phyloP scores from a whole-genome alignment of 2,329 filamentous ascomycete genomes.

The Reticulascus tulasneorum region DNA sequence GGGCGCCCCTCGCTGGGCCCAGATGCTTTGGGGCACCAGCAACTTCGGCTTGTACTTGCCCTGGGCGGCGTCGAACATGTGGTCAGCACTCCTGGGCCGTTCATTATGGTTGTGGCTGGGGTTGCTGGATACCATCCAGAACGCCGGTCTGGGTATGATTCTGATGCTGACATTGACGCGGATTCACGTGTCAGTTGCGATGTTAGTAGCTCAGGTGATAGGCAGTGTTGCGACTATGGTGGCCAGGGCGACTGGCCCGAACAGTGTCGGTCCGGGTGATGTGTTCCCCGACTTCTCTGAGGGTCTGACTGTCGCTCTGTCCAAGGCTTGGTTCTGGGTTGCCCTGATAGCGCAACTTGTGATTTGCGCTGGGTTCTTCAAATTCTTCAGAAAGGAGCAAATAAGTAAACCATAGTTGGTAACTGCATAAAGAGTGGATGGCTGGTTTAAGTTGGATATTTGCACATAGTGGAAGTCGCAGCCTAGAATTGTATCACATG shows the following conservation, averaged over 20 bases:
- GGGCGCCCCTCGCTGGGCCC: slow-evolving; percentile 61
- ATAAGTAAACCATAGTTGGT: slow-evolving; percentile 51
- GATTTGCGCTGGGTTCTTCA: slow-evolving; percentile 54
- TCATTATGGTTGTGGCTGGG: slow-evolving; percentile 61
- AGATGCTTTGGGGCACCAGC: slow-evolving; percentile 63
- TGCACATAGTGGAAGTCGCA: too few relatives aligned
- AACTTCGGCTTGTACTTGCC: slow-evolving; percentile 59
- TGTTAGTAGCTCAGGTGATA: slow-evolving; percentile 58
- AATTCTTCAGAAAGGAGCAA: slow-evolving; percentile 56
- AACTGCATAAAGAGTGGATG: too few relatives aligned
- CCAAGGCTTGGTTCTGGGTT: slow-evolving; percentile 57
- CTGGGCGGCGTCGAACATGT: slow-evolving; percentile 52
- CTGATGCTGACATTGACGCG: slow-evolving; percentile 61
- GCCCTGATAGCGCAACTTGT: slow-evolving; percentile 52
- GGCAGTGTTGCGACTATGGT: slow-evolving; percentile 60
- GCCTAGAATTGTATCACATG: too few relatives aligned
- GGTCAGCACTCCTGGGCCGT: slow-evolving; percentile 50
- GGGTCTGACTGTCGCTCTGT: slow-evolving; percentile 39
- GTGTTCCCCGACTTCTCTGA: slow-evolving; percentile 60
- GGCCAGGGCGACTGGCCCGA: slow-evolving; percentile 56
- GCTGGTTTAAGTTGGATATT: too few relatives aligned
- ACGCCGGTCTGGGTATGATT: slow-evolving; percentile 65
- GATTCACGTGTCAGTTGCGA: slow-evolving; percentile 59
- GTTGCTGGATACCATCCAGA: slow-evolving; percentile 60
- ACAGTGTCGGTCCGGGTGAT: slow-evolving; percentile 55